Conservation (phyloP, 2,329 filamentous ascomycete genomes). For the Metarhizium brunneum region DNA sequence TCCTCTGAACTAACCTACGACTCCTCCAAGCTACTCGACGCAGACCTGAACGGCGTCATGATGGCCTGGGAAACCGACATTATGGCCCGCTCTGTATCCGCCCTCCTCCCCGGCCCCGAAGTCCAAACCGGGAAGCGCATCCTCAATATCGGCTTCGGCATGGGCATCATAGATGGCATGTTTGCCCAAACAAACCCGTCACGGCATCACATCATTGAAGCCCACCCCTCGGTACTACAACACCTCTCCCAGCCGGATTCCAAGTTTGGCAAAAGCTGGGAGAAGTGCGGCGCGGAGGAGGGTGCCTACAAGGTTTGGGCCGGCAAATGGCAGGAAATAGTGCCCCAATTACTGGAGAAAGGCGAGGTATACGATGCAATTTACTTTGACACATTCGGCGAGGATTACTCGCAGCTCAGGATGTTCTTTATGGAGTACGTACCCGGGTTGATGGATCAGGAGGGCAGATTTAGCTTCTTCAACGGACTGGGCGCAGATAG, state of each 20-base stretch:
- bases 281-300: slow-evolving; percentile 42
- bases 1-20: slow-evolving; percentile 56
- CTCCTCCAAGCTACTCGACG: slow-evolving; percentile 60
- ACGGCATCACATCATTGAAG: slow-evolving; percentile 77
- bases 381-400: slow-evolving; percentile 97
- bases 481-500: slow-evolving; percentile 89
- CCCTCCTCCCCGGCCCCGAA: slow-evolving; percentile 39
- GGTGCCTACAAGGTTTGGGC: slow-evolving; percentile 63
- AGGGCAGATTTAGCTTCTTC: slow-evolving; percentile 77
- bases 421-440: slow-evolving; percentile 85
- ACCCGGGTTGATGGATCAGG: slow-evolving; percentile 62
- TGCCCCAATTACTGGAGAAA: slow-evolving; percentile 57
- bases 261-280: slow-evolving; percentile 48
- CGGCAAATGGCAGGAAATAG: slow-evolving; percentile 71
- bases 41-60: slow-evolving; percentile 77
- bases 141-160: slow-evolving; percentile 82
- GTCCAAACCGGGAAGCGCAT: slow-evolving; percentile 49
- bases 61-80: slow-evolving; percentile 88
- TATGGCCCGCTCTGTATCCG: slow-evolving; percentile 68
- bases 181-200: slow-evolving; percentile 60
- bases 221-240: slow-evolving; percentile 66
- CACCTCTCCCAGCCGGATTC: slow-evolving; percentile 44
- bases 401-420: slow-evolving; percentile 79
- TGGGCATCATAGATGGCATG: slow-evolving; percentile 78
- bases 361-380: slow-evolving; percentile 75